These are phyloP conservation scores for Daldinia concentrica DNA, from an alignment of 495 filamentous ascomycete species.

Conservation along the genomic window DNA sequence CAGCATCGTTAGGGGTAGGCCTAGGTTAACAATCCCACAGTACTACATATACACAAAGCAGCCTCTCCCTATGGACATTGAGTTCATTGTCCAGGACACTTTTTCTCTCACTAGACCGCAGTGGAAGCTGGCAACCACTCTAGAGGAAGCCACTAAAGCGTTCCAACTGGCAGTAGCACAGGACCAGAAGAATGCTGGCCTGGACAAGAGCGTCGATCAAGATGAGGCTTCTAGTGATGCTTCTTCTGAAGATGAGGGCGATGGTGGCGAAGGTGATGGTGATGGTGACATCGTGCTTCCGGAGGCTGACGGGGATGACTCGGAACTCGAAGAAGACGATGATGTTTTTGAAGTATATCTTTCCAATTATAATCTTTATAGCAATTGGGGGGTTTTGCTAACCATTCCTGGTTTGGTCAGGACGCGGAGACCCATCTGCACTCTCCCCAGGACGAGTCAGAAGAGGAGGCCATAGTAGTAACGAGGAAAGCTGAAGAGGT, in stretches of 20 bases:
- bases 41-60: constrained; percentile 98
- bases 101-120: constrained; percentile 84
- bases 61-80: constrained; percentile 92
- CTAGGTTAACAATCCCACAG: constrained; percentile 53
- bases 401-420: constrained; percentile 46
- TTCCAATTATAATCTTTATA: not conserved
- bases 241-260: constrained; percentile 75
- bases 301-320: constrained; percentile 56
- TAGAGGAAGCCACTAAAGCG: constrained; percentile 83
- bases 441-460: constrained; percentile 67
- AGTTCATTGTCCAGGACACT: constrained; percentile 95
- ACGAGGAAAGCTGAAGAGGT: constrained; percentile 88
- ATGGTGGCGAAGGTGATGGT: constrained; percentile 68
- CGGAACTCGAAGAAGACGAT: constrained; percentile 58
- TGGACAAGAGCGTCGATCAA: constrained; percentile 69
- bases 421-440: constrained; percentile 50
- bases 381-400: not conserved
- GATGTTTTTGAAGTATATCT: constrained; percentile 57
- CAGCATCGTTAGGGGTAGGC: not conserved
- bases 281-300: constrained; percentile 54
- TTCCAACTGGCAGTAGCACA: constrained; percentile 89
- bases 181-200: constrained; percentile 81
- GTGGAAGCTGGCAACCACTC: constrained; percentile 83
- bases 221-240: constrained; percentile 73
- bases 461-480: constrained; percentile 90